Evolutionary conservation across 1,284 basidiomycete species (phyloP).

Genomic region (Mycena sp.): DNA sequence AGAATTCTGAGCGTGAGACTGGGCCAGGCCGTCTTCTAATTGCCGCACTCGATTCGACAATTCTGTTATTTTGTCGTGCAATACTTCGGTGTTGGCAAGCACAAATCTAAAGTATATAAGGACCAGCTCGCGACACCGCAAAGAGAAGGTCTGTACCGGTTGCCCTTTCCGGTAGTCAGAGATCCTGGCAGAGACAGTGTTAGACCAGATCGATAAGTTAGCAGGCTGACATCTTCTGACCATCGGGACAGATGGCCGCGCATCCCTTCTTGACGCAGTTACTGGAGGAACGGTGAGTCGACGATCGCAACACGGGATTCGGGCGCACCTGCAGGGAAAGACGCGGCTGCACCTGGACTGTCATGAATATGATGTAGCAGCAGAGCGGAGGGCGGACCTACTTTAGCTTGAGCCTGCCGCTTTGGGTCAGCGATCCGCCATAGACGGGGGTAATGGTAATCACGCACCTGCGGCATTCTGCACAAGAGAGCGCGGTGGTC

Average conservation of each 20-base stretch:
- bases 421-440: conserved; percentile 18
- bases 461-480: conserved; percentile 67
- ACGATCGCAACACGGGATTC: conserved; percentile 3
- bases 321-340: conserved; percentile 65
- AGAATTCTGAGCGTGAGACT: conserved; percentile 58
- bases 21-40: conserved; percentile 69
- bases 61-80: conserved; percentile 72
- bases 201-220: conserved; percentile 21
- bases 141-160: conserved; percentile 52
- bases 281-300: conserved; percentile 39
- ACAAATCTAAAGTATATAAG: conserved; percentile 57
- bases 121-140: neutral
- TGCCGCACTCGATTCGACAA: conserved; percentile 67
- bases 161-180: conserved; percentile 77
- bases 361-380: conserved; percentile 26
- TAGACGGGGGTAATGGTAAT: neutral
- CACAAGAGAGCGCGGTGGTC: conserved; percentile 64
- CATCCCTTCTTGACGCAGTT: conserved; percentile 77
- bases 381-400: conserved; percentile 42
- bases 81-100: conserved; percentile 70
- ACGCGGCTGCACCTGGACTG: conserved; percentile 63
- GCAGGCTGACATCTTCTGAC: conserved; percentile 42
- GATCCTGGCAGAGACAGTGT: conserved; percentile 54
- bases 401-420: conserved; percentile 68
- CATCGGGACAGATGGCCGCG: conserved; percentile 68